phyloP scores from a whole-genome alignment of 768 basidiomycete species.

The Boletellus emodensis region DNA sequence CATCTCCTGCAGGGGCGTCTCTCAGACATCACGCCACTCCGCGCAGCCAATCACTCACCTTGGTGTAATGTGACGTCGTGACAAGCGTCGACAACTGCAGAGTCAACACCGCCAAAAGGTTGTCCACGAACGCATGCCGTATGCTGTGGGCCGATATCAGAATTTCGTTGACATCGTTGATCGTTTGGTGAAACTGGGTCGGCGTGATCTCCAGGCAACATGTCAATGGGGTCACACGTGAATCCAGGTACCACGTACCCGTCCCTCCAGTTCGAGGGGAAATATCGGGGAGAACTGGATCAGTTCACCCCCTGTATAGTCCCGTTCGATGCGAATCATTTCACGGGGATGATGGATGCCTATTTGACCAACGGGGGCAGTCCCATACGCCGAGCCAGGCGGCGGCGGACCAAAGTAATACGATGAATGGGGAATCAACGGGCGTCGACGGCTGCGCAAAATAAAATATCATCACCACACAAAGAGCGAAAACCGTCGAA shows the following conservation, averaged over 20 bases:
- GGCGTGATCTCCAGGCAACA: constrained; percentile 67
- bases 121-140: constrained; percentile 69
- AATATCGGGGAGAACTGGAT: constrained; percentile 87
- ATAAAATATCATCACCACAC: constrained; percentile 7
- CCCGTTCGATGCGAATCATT: constrained; percentile 86
- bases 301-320: constrained; percentile 87
- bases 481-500: neutral
- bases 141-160: constrained; percentile 86
- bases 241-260: constrained; percentile 51
- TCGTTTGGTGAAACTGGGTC: constrained; percentile 83
- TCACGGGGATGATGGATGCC: constrained; percentile 90
- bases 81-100: constrained; percentile 77
- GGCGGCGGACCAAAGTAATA: constrained; percentile 84
- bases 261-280: constrained; percentile 88
- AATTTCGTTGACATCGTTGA: constrained; percentile 86
- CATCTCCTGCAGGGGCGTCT: constrained; percentile 62
- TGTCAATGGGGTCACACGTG: neutral
- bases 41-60: constrained; percentile 42
- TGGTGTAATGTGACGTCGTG: constrained; percentile 72
- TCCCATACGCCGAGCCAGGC: constrained; percentile 75
- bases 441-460: constrained; percentile 33
- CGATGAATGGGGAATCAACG: constrained; percentile 69
- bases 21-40: constrained; percentile 6
- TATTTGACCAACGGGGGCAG: constrained; percentile 76
- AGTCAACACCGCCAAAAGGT: constrained; percentile 70